Evolutionary conservation across 2,329 filamentous ascomycete genomes (phyloP).

Genomic region (Xylaria sp.): DNA sequence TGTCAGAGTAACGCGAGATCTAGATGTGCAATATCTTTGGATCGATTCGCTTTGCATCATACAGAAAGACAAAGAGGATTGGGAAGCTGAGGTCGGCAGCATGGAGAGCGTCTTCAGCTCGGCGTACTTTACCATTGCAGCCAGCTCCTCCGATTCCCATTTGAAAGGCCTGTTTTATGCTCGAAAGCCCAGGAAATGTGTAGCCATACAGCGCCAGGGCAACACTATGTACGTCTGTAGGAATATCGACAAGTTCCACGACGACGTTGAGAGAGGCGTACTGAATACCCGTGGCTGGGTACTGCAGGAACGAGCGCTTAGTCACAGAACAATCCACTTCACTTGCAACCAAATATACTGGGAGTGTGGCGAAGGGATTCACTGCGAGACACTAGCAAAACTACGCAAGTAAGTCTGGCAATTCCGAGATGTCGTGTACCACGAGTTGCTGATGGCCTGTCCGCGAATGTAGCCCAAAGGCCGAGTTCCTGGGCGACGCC

Average conservation of each 20-base stretch:
- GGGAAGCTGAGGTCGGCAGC: not conserved
- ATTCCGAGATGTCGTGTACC: not conserved
- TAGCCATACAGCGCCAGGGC: not conserved
- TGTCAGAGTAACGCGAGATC: not conserved
- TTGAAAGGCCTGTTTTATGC: conserved; percentile 9
- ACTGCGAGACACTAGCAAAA: conserved; percentile 20
- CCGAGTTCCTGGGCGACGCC: conserved; percentile 17
- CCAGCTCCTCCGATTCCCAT: conserved; percentile 11
- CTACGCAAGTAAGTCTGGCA: conserved; percentile 17
- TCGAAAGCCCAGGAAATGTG: conserved; percentile 2
- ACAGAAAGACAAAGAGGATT: conserved; percentile 3
- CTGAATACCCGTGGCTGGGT: conserved; percentile 23
- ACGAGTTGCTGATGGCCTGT: not conserved
- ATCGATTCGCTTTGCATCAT: conserved; percentile 8
- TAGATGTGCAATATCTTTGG: conserved; percentile 8
- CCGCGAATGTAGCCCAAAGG: conserved; percentile 10
- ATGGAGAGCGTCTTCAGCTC: conserved; percentile 24
- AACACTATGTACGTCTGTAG: conserved; percentile 12
- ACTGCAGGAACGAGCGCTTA: conserved; percentile 23
- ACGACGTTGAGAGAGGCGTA: conserved; percentile 12
- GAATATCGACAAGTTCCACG: conserved; percentile 23
- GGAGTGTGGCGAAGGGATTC: conserved; percentile 23
- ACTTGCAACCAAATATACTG: conserved; percentile 19
- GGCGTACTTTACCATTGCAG: conserved; percentile 22
- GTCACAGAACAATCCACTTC: conserved; percentile 20